Base-by-base conservation (phyloP, 2,329 filamentous ascomycete genomes). In the Pseudonectria foliicola region DNA sequence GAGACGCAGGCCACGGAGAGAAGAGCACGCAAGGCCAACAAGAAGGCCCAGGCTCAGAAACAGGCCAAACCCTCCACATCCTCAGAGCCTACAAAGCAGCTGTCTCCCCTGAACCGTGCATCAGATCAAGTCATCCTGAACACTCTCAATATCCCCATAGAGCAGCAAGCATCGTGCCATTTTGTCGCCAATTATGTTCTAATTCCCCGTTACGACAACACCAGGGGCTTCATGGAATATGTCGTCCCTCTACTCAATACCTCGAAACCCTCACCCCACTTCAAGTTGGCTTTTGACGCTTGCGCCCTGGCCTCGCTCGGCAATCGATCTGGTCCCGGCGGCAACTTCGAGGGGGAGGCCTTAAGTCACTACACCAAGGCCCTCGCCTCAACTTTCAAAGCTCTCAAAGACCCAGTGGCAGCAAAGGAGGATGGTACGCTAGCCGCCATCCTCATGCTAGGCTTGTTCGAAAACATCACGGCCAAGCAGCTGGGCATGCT, bases 1-100 rank as follows among this genome's bases (percentile, higher is more conserved):
- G 80, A 85, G 61, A 85, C 80, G 18, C 73, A 75, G 45, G 77
- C 79, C 2, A 81, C 80, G 24, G 77, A 79, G 50, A 68, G 73
- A 42, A 71, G 78, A 49, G 78, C 75, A 12, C 69, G 71, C 37
- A 77, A 71, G 49, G 68, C 71, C 27, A 72, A 57, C 54, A 68
- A 63, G 52, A 77, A 73, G 45, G 59, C 61, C 2, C 45, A 61
- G 25, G 53, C 54, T 10, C 56, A 60, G 16, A 70, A 59, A 46
- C 41, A 48, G 16, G 56, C 48, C 30, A 60, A 52, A 36, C 49
- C 49, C 15, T 26, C 41, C 15, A 34, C 21, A 29, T 28, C 38
- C 3, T 27, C 35, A 27, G 41, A 42, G 25, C 29, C 23, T 30
- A 38, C 37, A 16, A 42, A 43, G 24, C 34, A 40, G 11, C 29